Evolutionary conservation across 2,329 filamentous ascomycete genomes (phyloP).

Genomic region (Colletotrichum chlorophyti): DNA sequence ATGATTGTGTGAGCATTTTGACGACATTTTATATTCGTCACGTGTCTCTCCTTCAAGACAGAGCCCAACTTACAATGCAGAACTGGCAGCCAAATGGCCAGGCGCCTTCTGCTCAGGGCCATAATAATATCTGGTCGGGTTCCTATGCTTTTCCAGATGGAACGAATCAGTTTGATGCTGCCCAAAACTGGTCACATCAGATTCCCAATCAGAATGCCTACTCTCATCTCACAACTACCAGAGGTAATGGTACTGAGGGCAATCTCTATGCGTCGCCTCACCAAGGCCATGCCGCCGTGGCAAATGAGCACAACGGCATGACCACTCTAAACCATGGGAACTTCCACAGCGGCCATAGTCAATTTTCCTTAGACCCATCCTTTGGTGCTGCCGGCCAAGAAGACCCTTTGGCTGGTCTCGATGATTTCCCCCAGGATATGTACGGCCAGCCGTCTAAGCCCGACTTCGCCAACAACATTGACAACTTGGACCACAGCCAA

Average conservation of each 20-base stretch:
- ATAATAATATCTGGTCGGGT: slow-evolving; percentile 27
- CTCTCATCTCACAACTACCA: slow-evolving; percentile 44
- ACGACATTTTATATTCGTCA: slow-evolving; percentile 12
- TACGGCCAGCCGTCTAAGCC: slow-evolving; percentile 45
- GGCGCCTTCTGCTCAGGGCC: slow-evolving; percentile 22
- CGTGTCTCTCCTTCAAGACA: background rate
- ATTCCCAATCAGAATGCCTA: slow-evolving; percentile 39
- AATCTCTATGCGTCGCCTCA: slow-evolving; percentile 23
- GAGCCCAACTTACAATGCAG: slow-evolving; percentile 24
- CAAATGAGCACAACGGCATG: slow-evolving; percentile 12
- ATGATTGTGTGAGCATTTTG: slow-evolving; percentile 22
- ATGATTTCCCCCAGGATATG: slow-evolving; percentile 44
- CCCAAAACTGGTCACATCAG: slow-evolving; percentile 46
- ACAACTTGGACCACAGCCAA: slow-evolving; percentile 39
- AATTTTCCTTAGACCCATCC: slow-evolving; percentile 21
- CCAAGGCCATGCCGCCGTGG: slow-evolving; percentile 22
- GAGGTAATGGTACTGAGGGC: slow-evolving; percentile 37
- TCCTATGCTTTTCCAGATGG: slow-evolving; percentile 20
- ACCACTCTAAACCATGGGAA: slow-evolving; percentile 20
- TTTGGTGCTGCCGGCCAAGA: slow-evolving; percentile 43
- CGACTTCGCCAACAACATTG: slow-evolving; percentile 36
- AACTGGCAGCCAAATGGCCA: slow-evolving; percentile 30
- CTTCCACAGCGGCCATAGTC: slow-evolving; percentile 20
- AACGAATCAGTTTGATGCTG: slow-evolving; percentile 43
- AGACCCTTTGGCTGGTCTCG: slow-evolving; percentile 45